Conservation (phyloP, 2,329 filamentous ascomycete species). For the Fonsecaea pugnacius region DNA sequence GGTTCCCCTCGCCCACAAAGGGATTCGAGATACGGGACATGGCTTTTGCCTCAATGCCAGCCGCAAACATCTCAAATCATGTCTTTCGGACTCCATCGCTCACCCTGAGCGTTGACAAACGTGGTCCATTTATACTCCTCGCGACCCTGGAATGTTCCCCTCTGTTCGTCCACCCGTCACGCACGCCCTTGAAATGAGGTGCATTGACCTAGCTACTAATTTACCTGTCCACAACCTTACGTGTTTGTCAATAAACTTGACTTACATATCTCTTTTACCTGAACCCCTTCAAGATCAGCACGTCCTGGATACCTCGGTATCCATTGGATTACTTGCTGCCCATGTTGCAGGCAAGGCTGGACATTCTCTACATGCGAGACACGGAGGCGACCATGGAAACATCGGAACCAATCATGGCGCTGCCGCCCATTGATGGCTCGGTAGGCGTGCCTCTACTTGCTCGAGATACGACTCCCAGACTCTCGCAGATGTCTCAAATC, state of each 20-base stretch:
- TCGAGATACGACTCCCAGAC: constrained; percentile 11
- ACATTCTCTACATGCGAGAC: background rate
- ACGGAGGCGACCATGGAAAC: background rate
- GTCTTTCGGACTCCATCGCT: background rate
- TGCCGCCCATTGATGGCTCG: background rate
- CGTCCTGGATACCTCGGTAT: constrained; percentile 2
- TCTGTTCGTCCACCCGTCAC: background rate
- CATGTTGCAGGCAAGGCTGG: background rate
- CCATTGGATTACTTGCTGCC: background rate
- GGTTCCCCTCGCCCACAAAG: background rate
- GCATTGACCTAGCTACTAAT: background rate
- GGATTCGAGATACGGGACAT: background rate
- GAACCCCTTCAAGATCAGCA: background rate
- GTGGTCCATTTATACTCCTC: background rate
- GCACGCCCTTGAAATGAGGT: background rate
- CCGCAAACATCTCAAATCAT: background rate
- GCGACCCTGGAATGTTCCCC: constrained; percentile 2
- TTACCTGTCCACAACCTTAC: background rate
- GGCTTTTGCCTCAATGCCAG: background rate
- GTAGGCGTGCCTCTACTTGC: background rate
- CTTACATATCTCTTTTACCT: background rate
- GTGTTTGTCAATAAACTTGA: background rate
- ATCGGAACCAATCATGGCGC: background rate
- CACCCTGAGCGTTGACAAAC: constrained; percentile 4
- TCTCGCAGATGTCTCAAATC: constrained; percentile 24